phyloP scores from a whole-genome alignment of 352 stramenopile genomes.

The Phytopythium helicoides region DNA sequence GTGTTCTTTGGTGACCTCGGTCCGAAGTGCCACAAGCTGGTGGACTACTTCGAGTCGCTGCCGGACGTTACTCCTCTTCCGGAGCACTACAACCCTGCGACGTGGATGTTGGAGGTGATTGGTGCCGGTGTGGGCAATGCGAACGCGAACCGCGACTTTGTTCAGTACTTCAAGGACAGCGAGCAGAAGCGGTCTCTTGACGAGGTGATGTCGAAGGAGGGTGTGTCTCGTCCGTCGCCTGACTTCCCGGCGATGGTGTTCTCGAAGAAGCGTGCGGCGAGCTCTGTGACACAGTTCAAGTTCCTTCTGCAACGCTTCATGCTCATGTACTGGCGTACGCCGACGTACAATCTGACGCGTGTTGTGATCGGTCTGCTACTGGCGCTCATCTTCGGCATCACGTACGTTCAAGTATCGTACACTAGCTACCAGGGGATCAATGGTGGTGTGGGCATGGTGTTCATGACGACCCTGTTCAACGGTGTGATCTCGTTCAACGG shows the following conservation, averaged over 20 bases:
- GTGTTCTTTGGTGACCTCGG: no score
- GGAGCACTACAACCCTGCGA: no score
- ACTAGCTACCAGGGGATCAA: slow-evolving; percentile 23
- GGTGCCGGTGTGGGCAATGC: slow-evolving; percentile 21
- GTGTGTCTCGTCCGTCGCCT: slow-evolving; percentile 10
- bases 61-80: no score
- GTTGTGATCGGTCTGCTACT: slow-evolving; percentile 49
- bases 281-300: slow-evolving; percentile 11
- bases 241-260: slow-evolving; percentile 22
- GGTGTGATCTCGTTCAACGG: slow-evolving; percentile 62
- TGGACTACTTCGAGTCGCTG: no score
- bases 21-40: no score
- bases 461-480: slow-evolving; percentile 69
- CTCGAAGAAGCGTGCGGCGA: slow-evolving; percentile 20
- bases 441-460: slow-evolving; percentile 62
- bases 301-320: slow-evolving; percentile 22
- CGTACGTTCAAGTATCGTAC: slow-evolving; percentile 33
- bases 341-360: slow-evolving; percentile 64
- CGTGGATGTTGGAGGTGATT: slow-evolving; percentile 28
- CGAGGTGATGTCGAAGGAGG: slow-evolving; percentile 14
- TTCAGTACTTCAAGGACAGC: slow-evolving; percentile 26
- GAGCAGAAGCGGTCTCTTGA: slow-evolving; percentile 11
- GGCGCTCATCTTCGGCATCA: slow-evolving; percentile 57
- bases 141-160: slow-evolving; percentile 23
- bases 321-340: slow-evolving; percentile 28